Evolutionary conservation across 495 filamentous ascomycete genomes (phyloP).

Genomic region (Talaromyces liani): DNA sequence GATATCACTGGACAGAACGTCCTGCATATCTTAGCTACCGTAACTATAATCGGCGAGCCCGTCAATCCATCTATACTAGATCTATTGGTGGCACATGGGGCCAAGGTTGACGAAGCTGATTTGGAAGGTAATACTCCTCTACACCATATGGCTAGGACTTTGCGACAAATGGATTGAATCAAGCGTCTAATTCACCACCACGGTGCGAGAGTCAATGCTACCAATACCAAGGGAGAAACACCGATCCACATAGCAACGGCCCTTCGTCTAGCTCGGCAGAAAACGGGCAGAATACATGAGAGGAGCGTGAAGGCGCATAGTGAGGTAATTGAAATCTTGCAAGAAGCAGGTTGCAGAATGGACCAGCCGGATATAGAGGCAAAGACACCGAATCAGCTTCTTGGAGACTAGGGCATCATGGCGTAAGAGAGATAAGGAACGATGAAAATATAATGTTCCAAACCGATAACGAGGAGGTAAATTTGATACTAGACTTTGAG

Average conservation of each 20-base stretch:
- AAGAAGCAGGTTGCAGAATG: conserved; percentile 8
- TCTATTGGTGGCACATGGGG: conserved; percentile 8
- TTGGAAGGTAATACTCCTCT: conserved; percentile 11
- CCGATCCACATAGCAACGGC: conserved; percentile 10
- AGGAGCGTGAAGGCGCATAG: conserved; percentile 4
- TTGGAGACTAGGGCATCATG: background rate
- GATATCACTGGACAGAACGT: conserved; percentile 11
- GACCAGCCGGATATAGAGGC: conserved; percentile 7
- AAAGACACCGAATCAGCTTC: conserved; percentile 8
- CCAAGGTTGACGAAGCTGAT: conserved; percentile 11
- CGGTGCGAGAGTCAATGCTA: conserved; percentile 12
- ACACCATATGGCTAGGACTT: conserved; percentile 10
- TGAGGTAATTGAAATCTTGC: conserved; percentile 6
- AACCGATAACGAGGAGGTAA: background rate
- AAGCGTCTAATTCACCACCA: conserved; percentile 8
- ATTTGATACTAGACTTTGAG: too few species aligned
- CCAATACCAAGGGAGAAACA: conserved; percentile 12
- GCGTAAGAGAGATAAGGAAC: background rate
- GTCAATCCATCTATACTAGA: conserved; percentile 9
- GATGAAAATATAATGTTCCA: background rate
- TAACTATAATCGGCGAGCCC: conserved; percentile 2
- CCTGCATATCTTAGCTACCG: conserved; percentile 11
- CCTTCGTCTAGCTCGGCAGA: background rate
- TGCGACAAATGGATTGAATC: conserved; percentile 9
- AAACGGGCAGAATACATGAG: background rate